Conservation (phyloP, 345 rosid species). For the Bruguiera gymnorhiza region DNA sequence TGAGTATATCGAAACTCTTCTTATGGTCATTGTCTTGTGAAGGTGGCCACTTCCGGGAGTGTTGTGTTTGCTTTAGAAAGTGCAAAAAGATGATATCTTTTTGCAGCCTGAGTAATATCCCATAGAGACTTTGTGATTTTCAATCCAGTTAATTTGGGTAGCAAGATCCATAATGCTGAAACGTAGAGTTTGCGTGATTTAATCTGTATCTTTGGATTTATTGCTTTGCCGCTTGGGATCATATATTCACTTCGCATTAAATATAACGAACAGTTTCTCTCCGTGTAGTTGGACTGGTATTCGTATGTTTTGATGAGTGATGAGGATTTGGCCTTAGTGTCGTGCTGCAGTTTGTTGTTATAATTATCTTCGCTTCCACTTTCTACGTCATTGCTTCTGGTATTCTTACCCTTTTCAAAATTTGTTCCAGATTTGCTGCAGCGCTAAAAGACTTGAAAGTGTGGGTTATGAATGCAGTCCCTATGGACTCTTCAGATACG, state of each 20-base stretch:
- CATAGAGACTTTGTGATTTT: not conserved
- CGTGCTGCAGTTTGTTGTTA: not conserved
- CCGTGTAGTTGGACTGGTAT: not conserved
- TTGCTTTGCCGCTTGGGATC: not conserved
- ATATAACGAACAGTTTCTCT: not conserved
- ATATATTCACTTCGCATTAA: not conserved
- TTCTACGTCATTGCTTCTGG: no score
- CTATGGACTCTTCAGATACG: slow-evolving; percentile 69
- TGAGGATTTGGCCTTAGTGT: not conserved
- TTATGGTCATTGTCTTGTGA: not conserved
- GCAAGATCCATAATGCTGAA: not conserved
- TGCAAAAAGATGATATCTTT: not conserved
- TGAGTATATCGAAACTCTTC: slow-evolving; percentile 24
- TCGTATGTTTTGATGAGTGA: not conserved
- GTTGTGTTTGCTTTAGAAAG: not conserved
- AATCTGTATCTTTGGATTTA: not conserved
- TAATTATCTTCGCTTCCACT: no score
- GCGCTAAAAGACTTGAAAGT: slow-evolving; percentile 63
- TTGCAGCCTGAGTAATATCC: not conserved
- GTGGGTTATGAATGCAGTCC: slow-evolving; percentile 91
- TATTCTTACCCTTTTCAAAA: slow-evolving; percentile 10
- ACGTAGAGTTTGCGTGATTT: not conserved
- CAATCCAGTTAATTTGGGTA: not conserved
- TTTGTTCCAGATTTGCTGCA: slow-evolving; percentile 60
- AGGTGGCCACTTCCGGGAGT: not conserved